Conservation (phyloP, 2,329 filamentous ascomycete species). For the Gaeumannomyces tritici region DNA sequence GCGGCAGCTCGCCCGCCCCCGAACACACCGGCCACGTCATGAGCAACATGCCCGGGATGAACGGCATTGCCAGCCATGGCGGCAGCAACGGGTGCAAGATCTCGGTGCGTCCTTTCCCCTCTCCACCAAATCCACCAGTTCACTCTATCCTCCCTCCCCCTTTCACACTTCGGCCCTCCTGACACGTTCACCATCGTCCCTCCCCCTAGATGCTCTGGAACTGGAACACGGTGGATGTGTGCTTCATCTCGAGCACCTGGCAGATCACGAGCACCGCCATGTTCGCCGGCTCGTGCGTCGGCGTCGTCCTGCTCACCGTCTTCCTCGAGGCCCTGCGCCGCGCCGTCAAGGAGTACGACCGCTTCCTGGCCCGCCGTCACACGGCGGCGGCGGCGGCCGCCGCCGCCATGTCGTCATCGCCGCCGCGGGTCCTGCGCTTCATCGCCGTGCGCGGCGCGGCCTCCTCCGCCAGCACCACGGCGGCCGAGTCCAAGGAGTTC, state of each 20-base stretch:
- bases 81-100: constrained; percentile 26
- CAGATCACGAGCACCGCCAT: constrained; percentile 58
- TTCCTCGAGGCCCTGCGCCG: constrained; percentile 64
- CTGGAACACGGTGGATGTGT: constrained; percentile 62
- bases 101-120: constrained; percentile 18
- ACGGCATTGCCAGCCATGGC: not conserved
- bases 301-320: constrained; percentile 63
- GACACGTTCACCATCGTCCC: too few species aligned
- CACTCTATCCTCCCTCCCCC: too few species aligned
- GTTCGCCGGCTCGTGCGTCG: constrained; percentile 75
- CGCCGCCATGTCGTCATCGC: too few species aligned
- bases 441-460: too few species aligned
- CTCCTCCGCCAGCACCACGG: constrained; percentile 1
- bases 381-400: too few species aligned
- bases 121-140: too few species aligned
- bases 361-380: constrained; percentile 48
- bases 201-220: constrained; percentile 65
- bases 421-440: too few species aligned
- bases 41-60: too few species aligned
- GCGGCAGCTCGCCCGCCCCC: not conserved
- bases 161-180: not conserved
- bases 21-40: not conserved
- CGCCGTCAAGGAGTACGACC: constrained; percentile 62
- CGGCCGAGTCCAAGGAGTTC: too few species aligned
- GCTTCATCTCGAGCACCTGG: constrained; percentile 64